Conservation (phyloP, 2,329 filamentous ascomycete species). For the Akanthomyces dipterigenus region DNA sequence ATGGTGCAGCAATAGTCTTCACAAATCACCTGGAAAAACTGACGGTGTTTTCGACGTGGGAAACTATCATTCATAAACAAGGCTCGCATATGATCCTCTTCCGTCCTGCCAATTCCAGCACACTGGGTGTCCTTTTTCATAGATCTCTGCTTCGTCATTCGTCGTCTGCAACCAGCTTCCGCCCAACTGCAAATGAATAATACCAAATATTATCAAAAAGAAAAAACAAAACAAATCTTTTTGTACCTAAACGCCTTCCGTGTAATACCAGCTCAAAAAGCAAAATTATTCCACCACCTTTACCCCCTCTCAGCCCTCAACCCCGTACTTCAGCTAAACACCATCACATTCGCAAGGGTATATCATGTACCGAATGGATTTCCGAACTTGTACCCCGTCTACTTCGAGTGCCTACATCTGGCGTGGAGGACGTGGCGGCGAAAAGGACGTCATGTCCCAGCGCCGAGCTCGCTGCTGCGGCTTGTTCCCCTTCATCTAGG, state of each 20-base stretch:
- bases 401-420: background rate
- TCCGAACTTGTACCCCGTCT: background rate
- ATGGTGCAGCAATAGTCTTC: too few relatives aligned
- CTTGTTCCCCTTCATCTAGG: background rate
- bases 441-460: too few relatives aligned
- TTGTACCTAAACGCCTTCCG: constrained; percentile 2
- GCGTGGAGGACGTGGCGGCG: background rate
- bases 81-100: background rate
- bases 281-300: background rate
- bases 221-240: background rate
- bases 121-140: background rate
- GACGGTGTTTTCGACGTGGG: too few relatives aligned
- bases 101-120: background rate
- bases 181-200: background rate
- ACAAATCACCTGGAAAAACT: too few relatives aligned
- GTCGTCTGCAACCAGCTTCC: background rate
- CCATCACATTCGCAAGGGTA: background rate
- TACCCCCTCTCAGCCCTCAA: background rate
- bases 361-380: background rate
- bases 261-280: constrained; percentile 3
- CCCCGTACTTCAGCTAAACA: background rate
- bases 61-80: background rate
- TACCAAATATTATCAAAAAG: background rate
- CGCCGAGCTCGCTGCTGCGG: background rate
- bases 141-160: background rate